Evolutionary conservation across 345 rosid species (phyloP).

Genomic region (Tarenaya hassleriana): DNA sequence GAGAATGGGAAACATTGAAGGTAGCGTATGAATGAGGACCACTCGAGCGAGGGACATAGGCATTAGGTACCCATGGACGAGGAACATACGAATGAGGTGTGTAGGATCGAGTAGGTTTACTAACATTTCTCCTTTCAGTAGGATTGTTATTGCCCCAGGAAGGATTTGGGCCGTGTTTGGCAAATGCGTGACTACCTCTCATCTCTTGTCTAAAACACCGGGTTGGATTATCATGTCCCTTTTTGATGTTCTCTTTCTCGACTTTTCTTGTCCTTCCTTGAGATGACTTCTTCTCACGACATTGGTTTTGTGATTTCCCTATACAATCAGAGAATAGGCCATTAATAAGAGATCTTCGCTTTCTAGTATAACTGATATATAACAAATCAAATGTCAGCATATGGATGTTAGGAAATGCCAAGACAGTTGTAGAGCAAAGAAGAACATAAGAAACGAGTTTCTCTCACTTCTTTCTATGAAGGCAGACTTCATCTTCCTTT

Average conservation of each 20-base stretch:
- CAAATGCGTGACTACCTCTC: constrained; percentile 20
- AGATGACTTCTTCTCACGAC: constrained; percentile 24
- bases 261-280: constrained; percentile 26
- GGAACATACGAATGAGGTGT: constrained; percentile 21
- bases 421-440: constrained; percentile 8
- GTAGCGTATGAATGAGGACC: constrained; percentile 17
- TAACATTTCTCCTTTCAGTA: constrained; percentile 18
- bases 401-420: background rate
- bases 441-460: constrained; percentile 5
- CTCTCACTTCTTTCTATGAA: constrained; percentile 31
- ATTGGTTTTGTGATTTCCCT: constrained; percentile 32
- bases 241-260: constrained; percentile 20
- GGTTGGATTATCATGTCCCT: constrained; percentile 17
- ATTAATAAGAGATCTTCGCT: background rate
- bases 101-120: constrained; percentile 20
- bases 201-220: constrained; percentile 13
- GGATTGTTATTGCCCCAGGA: constrained; percentile 24
- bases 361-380: background rate
- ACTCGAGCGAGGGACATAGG: constrained; percentile 1
- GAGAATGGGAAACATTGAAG: constrained; percentile 12
- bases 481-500: constrained; percentile 24
- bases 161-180: constrained; percentile 18
- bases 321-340: constrained; percentile 13
- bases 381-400: background rate
- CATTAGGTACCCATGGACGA: background rate